Conservation (phyloP, 2,329 filamentous ascomycete genomes). For the Domatiomyces catenatus region DNA sequence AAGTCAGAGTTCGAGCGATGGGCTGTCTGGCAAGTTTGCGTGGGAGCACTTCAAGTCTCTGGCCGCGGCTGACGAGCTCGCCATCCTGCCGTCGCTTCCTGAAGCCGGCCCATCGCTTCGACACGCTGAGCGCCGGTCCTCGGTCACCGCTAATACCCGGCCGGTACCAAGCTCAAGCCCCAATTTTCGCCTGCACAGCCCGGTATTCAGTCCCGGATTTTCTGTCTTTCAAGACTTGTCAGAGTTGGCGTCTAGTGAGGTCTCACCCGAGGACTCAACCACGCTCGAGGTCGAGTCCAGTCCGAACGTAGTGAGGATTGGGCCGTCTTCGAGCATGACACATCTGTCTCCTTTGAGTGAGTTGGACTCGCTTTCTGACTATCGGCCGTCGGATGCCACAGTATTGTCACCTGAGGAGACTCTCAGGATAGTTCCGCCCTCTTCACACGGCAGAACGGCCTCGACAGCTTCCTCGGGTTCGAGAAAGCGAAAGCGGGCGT, state of each 20-base stretch:
- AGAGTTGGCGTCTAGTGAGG: neutral
- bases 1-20: conserved; percentile 15
- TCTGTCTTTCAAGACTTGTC: conserved; percentile 4
- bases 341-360: neutral
- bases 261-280: neutral
- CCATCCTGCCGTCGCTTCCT: conserved; percentile 11
- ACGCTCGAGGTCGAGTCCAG: neutral
- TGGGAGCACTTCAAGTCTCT: conserved; percentile 15
- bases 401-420: neutral
- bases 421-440: conserved; percentile 1
- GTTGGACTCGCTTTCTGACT: conserved; percentile 3
- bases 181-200: conserved; percentile 11
- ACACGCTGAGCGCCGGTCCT: neutral
- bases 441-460: conserved; percentile 24
- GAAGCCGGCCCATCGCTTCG: conserved; percentile 1
- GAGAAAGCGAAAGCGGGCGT: conserved; percentile 14
- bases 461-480: conserved; percentile 26
- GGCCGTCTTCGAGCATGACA: conserved; percentile 3
- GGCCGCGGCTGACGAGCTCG: conserved; percentile 12
- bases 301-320: neutral
- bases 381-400: conserved; percentile 25
- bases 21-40: conserved; percentile 11
- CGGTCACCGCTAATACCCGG: neutral
- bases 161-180: conserved; percentile 10
- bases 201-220: conserved; percentile 9